Evolutionary conservation across 2,329 filamentous ascomycete genomes (phyloP), one percentile per base, ranked within the genome.

Genomic region (Xylaria arbuscula): DNA sequence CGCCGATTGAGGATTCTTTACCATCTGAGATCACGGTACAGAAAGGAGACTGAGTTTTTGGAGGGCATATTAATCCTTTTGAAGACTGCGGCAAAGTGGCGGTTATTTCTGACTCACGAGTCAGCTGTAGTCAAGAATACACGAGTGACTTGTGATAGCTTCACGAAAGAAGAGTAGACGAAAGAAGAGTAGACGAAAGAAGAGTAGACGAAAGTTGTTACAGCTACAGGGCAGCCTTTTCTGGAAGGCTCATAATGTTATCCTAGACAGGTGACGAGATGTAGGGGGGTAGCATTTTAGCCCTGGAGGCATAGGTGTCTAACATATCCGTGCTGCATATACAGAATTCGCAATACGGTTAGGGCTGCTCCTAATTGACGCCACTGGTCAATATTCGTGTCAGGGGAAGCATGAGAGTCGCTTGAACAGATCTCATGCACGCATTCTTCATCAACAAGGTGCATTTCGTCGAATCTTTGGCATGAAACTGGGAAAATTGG

Each of bases 51-150:
- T 45, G 40, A 13, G 17, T 45, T 17, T 45, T 11, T 7, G 15
- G 15, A 45, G 13, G 7, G 15, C 40, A 45, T 45, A 17, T 6
- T 17, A 17, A 6, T 45, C 40, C 40, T 45, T 45, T n/a, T 17
- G 13, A 45, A 7, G 40, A 45, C 7, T 45, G 40, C 8, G 40
- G 40, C 17, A 45, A 6, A 7, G 40, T 45, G 13, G 15, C 40
- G 17, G 40, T 7, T n/a, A 40, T 73, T 71, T 54, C 55, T 73
- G 13, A 69, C 67, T 1, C 65, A 71, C 48, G 48, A 73, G 55
- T 66, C 62, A 19, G 64, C 70, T 47, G 68, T 48, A 1, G 38
- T 63, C 57, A 68, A 67, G 24, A 57, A 72, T 38, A 53, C 64
- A 9, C 28, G 50, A 17, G 8, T 71, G 17, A 70, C 71, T 53